Evolutionary conservation across 78 protist species (phyloP).

Genomic region (Dictyostelium capitatum): DNA sequence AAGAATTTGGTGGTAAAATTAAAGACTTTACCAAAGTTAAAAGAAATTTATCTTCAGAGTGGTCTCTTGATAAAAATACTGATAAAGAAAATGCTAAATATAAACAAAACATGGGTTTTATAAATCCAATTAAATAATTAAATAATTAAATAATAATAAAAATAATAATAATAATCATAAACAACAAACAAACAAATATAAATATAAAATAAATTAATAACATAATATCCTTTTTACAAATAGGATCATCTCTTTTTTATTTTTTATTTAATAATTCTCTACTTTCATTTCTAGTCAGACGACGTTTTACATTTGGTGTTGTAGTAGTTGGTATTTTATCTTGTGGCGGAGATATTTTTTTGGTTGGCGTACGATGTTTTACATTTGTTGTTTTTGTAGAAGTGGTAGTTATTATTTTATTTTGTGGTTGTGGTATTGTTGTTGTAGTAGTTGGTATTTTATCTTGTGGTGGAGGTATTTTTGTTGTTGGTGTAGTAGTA

Average conservation of each 20-base stretch:
- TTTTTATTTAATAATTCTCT: background rate
- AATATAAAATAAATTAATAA: background rate
- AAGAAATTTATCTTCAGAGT: slow-evolving; percentile 32
- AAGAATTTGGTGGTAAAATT: background rate
- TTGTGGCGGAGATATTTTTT: background rate
- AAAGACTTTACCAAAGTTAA: background rate
- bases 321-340: background rate
- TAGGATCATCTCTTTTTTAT: background rate
- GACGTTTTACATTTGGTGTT: background rate
- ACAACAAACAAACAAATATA: background rate
- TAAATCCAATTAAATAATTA: background rate
- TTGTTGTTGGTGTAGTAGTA: background rate
- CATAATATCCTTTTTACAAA: background rate
- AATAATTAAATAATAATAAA: no score
- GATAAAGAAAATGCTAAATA: slow-evolving; percentile 6
- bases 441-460: background rate
- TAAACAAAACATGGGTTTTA: slow-evolving; percentile 26
- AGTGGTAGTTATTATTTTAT: background rate
- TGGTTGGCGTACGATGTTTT: background rate
- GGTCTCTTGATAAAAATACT: slow-evolving; percentile 17
- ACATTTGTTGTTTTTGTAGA: background rate
- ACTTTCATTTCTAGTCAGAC: background rate
- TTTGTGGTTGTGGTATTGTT: background rate
- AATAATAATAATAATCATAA: background rate
- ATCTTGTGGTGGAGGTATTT: background rate